Base-by-base conservation (phyloP, 148 eudicot genomes). In the Rhododendron molle region DNA sequence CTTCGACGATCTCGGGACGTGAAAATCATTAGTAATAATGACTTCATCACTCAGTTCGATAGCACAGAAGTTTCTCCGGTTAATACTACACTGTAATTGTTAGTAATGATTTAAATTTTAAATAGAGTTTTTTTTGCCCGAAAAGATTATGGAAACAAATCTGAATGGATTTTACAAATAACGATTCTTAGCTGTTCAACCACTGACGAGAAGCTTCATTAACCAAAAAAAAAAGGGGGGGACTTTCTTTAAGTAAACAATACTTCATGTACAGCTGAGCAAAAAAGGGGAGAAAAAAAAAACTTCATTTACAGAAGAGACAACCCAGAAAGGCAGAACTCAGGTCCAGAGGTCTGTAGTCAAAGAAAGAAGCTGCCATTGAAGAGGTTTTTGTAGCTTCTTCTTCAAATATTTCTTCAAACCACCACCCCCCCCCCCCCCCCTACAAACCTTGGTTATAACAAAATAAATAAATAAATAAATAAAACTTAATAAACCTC, bases 321-420 rank as follows among this genome's bases (percentile, higher is more conserved):
- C 86, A 85, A 60, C 3, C 84, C 77, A 80, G 26, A 54, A n/a
- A 15, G 56, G n/a, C 81, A 76, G 13, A 76, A 47, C 67, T 18
- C 32, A 73, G n/a, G 16, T 76, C 50, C 85, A 32, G 30, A 71
- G 43, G 77, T 73, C 43, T 73, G 21, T 16, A 36, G 32, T 69
- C 43, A 47, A 10, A n/a, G 49, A 12, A 14, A 32, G 56, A 67
- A 30, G 60, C 13, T 21, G 81, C 40, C 74, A 77, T 77, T 84
- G 49, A 7, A 15, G 81, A 76, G 86, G 82, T 84, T 13, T 60
- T 7, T 58, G 18, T 9, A 58, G 9, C 20, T 74, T 84, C 86
- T 76, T 54, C 50, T 52, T 9, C 10, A 49, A 18, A 44, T n/a
- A 73, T 9, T 56, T 10, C 7, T 23, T 74, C n/a, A n/a, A n/a